These are phyloP conservation scores for Fusarium sp. DNA, from an alignment of 2,329 filamentous ascomycete genomes.

Conservation along the genomic window DNA sequence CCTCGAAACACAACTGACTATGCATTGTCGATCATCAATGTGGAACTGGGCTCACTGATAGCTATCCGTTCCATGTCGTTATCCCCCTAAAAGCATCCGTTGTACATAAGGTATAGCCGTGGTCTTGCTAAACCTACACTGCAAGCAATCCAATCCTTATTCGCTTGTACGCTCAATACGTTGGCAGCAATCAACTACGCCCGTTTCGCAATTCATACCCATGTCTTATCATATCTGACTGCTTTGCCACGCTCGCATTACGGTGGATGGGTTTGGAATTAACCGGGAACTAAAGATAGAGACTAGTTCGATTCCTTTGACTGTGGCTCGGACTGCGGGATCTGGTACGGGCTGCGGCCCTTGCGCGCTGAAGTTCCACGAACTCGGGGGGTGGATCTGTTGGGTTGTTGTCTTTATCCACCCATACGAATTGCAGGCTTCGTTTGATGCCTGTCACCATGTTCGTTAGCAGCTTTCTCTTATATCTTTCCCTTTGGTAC, in stretches of 20 bases:
- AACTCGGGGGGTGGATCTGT: background rate
- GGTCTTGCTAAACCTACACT: background rate
- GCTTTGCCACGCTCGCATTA: background rate
- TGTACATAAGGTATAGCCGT: background rate
- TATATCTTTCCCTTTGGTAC: background rate
- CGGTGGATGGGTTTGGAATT: background rate
- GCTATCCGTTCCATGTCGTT: background rate
- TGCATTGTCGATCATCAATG: slow-evolving; percentile 9
- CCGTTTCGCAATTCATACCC: background rate
- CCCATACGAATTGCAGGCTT: background rate
- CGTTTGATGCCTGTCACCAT: slow-evolving; percentile 1
- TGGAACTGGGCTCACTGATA: background rate
- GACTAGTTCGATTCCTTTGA: slow-evolving; percentile 2
- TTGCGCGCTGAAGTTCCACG: slow-evolving; percentile 2
- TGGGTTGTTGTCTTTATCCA: slow-evolving; percentile 1
- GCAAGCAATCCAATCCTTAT: slow-evolving; percentile 2
- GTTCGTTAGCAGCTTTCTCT: slow-evolving; percentile 1
- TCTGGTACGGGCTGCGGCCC: background rate
- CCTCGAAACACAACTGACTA: background rate
- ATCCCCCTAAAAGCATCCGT: background rate
- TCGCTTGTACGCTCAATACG: background rate
- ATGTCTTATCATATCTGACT: background rate
- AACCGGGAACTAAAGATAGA: background rate
- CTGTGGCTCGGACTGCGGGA: background rate
- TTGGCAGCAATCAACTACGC: background rate